Conservation (phyloP, 176 grass and related monocot genomes). For the Juncus inflexus region DNA sequence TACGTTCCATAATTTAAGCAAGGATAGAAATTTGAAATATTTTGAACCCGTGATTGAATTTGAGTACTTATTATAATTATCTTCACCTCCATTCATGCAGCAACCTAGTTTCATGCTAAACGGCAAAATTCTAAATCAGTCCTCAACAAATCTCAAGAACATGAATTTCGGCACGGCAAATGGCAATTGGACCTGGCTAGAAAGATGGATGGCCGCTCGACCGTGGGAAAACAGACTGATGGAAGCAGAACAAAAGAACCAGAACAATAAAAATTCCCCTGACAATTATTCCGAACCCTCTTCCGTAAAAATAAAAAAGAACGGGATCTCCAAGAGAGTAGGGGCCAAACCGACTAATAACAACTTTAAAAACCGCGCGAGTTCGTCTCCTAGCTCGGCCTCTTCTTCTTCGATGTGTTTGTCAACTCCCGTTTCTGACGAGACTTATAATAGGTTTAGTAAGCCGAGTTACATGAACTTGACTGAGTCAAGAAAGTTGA, state of each 20-base stretch:
- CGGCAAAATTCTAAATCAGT: constrained; percentile 40
- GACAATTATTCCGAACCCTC: constrained; percentile 56
- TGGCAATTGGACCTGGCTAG: constrained; percentile 88
- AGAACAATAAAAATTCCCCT: constrained; percentile 34
- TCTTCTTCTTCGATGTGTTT: constrained; percentile 71
- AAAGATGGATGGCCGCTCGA: constrained; percentile 89
- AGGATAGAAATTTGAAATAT: no score
- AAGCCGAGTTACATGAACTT: constrained; percentile 88
- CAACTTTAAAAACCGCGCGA: constrained; percentile 41
- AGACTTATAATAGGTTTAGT: constrained; percentile 38
- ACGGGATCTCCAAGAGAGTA: constrained; percentile 58
- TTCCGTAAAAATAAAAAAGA: constrained; percentile 66
- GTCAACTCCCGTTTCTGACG: constrained; percentile 59
- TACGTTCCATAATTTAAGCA: no score
- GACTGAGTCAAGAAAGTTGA: constrained; percentile 86
- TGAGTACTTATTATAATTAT: not conserved
- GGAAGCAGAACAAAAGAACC: constrained; percentile 55
- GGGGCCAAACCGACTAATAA: constrained; percentile 48
- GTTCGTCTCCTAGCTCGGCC: constrained; percentile 68
- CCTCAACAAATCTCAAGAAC: constrained; percentile 38
- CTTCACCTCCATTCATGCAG: constrained; percentile 32
- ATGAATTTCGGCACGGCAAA: constrained; percentile 53
- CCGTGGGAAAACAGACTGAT: constrained; percentile 88
- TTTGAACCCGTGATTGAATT: no score
- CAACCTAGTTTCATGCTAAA: constrained; percentile 34